Conservation (phyloP, 2,329 filamentous ascomycete species). For the Aspergillus fumigatiaffinis region DNA sequence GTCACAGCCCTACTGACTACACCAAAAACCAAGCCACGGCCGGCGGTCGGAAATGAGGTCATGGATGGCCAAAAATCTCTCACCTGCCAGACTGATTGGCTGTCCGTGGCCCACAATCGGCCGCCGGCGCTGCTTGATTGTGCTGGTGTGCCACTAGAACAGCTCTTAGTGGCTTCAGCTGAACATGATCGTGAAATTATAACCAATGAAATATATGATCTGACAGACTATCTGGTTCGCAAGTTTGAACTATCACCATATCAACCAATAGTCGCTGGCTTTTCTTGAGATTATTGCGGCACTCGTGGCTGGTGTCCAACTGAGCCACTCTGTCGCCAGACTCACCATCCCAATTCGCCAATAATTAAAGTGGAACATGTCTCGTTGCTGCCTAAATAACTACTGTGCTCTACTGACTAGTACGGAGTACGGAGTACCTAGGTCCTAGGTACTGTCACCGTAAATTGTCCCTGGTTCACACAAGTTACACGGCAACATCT, state of each 20-base stretch:
- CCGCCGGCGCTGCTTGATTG: no score
- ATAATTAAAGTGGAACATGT: not conserved
- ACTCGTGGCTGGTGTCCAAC: not conserved
- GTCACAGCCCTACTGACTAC: not conserved
- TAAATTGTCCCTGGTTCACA: not conserved
- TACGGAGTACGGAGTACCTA: no score
- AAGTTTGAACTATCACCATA: not conserved
- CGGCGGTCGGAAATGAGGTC: not conserved
- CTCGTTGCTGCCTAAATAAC: not conserved
- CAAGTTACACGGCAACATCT: not conserved
- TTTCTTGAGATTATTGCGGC: not conserved
- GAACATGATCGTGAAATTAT: not conserved
- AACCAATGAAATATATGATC: no score
- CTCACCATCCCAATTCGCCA: no score
- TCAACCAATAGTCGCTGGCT: not conserved
- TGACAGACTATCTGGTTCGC: no score
- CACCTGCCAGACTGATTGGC: not conserved
- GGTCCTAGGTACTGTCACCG: not conserved
- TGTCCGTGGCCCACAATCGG: no score
- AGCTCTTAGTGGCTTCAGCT: not conserved
- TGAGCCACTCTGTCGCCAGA: not conserved
- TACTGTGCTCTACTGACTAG: no score
- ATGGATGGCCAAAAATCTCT: not conserved
- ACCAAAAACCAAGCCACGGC: not conserved
- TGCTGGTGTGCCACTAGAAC: no score